A percentile compares a stretch with the other conserved stretches of the same genome.
Evolutionary conservation across 2,329 filamentous ascomycete species (phyloP).

Genomic region (Orbilia quercus): DNA sequence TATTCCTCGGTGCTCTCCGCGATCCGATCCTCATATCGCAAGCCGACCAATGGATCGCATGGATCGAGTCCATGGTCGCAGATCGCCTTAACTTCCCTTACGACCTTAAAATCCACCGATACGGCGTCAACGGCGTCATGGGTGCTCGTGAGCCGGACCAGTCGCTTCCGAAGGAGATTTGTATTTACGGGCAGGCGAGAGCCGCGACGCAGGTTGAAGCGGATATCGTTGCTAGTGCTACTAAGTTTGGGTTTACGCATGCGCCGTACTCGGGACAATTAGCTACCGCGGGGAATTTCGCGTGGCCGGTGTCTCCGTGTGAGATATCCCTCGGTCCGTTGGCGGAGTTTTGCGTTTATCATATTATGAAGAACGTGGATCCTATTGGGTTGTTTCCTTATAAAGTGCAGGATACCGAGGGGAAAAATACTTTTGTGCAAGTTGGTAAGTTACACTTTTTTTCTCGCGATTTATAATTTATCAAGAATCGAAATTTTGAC

Average conservation of each 20-base stretch:
- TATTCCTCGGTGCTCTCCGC: slow-evolving; percentile 66
- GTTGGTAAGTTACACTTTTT: slow-evolving; percentile 11
- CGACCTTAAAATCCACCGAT: slow-evolving; percentile 65
- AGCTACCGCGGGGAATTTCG: slow-evolving; percentile 69
- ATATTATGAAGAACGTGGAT: slow-evolving; percentile 65
- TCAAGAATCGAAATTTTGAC: neutral
- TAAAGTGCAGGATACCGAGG: slow-evolving; percentile 27
- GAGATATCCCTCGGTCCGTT: slow-evolving; percentile 64
- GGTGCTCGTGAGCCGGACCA: slow-evolving; percentile 60
- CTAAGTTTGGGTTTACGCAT: slow-evolving; percentile 65
- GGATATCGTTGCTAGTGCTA: slow-evolving; percentile 64
- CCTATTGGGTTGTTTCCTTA: slow-evolving; percentile 55
- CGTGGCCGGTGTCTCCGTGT: slow-evolving; percentile 64
- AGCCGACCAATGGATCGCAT: slow-evolving; percentile 62
- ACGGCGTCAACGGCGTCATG: slow-evolving; percentile 65
- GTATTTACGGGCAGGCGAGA: slow-evolving; percentile 66
- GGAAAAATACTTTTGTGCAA: slow-evolving; percentile 42
- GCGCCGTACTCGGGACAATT: slow-evolving; percentile 67
- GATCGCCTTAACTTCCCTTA: slow-evolving; percentile 60
- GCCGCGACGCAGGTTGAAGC: slow-evolving; percentile 66
- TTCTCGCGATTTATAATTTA: neutral
- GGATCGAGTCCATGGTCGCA: slow-evolving; percentile 61
- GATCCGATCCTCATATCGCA: slow-evolving; percentile 67
- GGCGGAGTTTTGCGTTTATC: slow-evolving; percentile 67
- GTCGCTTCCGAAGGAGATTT: slow-evolving; percentile 63